A percentile compares a stretch with the other conserved stretches of the same genome.
Conservation (phyloP, 257 asterid genomes). For the Solanum sparsipilum region DNA sequence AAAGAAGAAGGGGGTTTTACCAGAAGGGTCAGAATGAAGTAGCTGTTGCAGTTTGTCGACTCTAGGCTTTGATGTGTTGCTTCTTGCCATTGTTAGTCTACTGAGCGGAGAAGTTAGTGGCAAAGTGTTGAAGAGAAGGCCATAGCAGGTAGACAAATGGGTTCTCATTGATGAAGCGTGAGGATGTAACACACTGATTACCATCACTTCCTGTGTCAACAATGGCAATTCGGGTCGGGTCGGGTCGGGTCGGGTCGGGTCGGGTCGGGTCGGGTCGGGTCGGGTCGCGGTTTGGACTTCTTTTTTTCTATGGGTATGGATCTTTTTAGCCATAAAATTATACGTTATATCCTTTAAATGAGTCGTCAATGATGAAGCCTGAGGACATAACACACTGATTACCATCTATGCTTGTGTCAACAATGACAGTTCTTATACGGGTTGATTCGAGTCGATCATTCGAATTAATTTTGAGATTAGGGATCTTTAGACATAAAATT, state of each 20-base stretch:
- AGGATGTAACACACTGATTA: not conserved
- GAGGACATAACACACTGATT: not conserved
- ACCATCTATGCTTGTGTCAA: not conserved
- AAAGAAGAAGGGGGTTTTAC: slow-evolving; percentile 4
- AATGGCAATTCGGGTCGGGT: not conserved
- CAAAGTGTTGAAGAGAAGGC: not conserved
- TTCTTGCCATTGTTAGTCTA: not conserved
- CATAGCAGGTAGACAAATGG: not conserved
- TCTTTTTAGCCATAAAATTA: not conserved
- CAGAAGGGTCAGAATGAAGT: slow-evolving; percentile 28
- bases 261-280: not conserved
- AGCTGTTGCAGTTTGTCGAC: slow-evolving; percentile 32
- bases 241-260: not conserved
- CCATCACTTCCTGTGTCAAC: not conserved
- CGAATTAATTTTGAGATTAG: not conserved
- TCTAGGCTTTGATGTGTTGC: not conserved
- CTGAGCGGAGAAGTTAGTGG: not conserved
- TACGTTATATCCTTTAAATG: too few species aligned
- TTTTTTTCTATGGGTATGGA: not conserved
- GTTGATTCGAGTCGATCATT: not conserved
- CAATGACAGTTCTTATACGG: not conserved
- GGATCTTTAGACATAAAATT: too few species aligned
- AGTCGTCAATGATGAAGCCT: not conserved
- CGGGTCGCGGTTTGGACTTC: not conserved
- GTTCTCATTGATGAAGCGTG: not conserved